Evolutionary conservation across 352 stramenopile genomes (phyloP).

Genomic region (Blastocystis sp.): DNA sequence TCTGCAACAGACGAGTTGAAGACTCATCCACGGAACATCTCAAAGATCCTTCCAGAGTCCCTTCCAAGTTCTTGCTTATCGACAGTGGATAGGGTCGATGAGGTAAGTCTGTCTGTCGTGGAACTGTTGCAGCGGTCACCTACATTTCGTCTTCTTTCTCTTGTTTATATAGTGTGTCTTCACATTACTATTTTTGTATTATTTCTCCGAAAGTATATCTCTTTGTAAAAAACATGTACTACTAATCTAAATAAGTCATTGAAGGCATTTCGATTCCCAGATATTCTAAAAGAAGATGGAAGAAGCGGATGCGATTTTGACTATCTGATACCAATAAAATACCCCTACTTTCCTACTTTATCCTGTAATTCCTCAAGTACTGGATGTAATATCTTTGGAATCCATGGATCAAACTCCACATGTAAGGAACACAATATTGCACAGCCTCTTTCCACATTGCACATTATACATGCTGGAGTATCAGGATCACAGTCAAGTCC

Average conservation of each 20-base stretch:
- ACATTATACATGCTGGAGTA: neutral
- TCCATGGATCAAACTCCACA: neutral
- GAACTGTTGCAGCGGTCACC: constrained; percentile 12
- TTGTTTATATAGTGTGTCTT: constrained; percentile 5
- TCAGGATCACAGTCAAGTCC: neutral
- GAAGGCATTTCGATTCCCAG: neutral
- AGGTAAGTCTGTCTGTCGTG: neutral
- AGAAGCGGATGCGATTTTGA: neutral
- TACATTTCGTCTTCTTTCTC: neutral
- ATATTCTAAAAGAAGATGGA: neutral
- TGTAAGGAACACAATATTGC: neutral
- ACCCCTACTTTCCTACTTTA: neutral
- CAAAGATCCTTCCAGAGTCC: neutral
- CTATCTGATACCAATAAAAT: neutral
- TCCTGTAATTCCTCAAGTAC: neutral
- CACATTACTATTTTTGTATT: constrained; percentile 9
- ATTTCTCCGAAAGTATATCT: neutral
- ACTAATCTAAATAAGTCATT: neutral
- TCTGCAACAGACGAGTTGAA: neutral
- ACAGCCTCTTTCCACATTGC: neutral
- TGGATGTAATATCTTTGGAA: neutral
- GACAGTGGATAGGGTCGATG: neutral
- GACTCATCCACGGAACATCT: neutral
- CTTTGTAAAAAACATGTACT: neutral
- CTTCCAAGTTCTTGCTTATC: neutral